phyloP scores from a whole-genome alignment of 805 yeast species.

The Hanseniaspora singularis region DNA sequence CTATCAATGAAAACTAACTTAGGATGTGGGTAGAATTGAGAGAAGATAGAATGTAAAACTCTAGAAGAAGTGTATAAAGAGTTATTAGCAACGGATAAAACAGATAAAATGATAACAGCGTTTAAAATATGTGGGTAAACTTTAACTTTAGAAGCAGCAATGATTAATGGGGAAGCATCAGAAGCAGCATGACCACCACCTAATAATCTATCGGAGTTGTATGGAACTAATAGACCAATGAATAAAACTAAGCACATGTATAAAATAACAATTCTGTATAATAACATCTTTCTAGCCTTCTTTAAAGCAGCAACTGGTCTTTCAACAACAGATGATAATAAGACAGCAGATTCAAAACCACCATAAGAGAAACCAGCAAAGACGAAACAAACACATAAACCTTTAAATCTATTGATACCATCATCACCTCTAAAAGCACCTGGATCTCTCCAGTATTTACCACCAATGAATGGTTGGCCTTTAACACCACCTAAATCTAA shows the following conservation, averaged over 20 bases:
- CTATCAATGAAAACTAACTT: conserved; percentile 46
- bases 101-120: conserved; percentile 64
- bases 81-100: conserved; percentile 71
- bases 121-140: conserved; percentile 67
- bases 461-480: conserved; percentile 46
- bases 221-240: conserved; percentile 47
- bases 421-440: conserved; percentile 37
- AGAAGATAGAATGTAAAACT: conserved; percentile 37
- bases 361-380: conserved; percentile 54
- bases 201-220: conserved; percentile 33
- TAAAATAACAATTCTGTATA: conserved; percentile 43
- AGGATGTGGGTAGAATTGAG: conserved; percentile 31
- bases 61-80: conserved; percentile 54
- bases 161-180: conserved; percentile 57
- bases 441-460: conserved; percentile 45
- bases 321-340: conserved; percentile 36
- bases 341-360: conserved; percentile 47
- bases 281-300: conserved; percentile 41
- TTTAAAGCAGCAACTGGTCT: conserved; percentile 41
- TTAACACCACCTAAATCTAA: conserved; percentile 48
- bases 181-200: conserved; percentile 36
- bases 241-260: conserved; percentile 43
- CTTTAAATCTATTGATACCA: conserved; percentile 39
- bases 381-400: conserved; percentile 42
- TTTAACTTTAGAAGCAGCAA: conserved; percentile 43